A percentile compares a stretch with the other conserved stretches of the same genome.
phyloP scores from a whole-genome alignment of 2,329 filamentous ascomycete genomes.

The Fusarium dlaminii region DNA sequence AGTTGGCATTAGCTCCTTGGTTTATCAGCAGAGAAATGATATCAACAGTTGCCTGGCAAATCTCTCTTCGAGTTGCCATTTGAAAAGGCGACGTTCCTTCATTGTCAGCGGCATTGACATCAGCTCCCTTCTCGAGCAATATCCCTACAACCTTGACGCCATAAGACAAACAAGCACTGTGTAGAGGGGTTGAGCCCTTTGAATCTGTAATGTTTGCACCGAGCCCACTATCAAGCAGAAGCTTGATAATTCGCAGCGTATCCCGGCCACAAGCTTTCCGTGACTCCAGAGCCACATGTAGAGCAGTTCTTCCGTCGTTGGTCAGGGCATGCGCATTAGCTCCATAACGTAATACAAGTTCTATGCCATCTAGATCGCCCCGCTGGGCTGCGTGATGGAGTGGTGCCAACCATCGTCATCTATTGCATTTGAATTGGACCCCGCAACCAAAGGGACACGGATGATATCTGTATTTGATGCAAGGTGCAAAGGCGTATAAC shows the following conservation, averaged over 20 bases:
- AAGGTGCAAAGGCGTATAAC: not conserved
- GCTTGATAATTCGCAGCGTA: not conserved
- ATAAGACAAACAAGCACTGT: rapidly evolving
- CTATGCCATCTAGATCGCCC: not conserved
- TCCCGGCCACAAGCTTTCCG: rapidly evolving
- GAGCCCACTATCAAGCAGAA: not conserved
- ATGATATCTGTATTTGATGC: not conserved
- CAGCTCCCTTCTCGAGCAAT: not conserved
- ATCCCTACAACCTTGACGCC: not conserved
- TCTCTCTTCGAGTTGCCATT: not conserved
- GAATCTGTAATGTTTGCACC: not conserved
- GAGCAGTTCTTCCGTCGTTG: rapidly evolving
- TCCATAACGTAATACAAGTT: not conserved
- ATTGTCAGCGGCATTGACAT: not conserved
- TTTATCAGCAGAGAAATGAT: not conserved
- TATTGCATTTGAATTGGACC: not conserved
- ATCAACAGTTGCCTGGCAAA: not conserved
- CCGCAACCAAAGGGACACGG: not conserved
- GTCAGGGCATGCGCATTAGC: not conserved
- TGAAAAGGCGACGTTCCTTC: not conserved
- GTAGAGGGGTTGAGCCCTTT: not conserved
- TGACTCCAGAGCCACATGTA: not conserved
- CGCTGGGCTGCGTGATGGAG: not conserved
- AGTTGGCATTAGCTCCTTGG: not conserved
- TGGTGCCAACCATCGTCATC: not conserved